A percentile compares a stretch with the other conserved stretches of the same genome.
Conservation (phyloP, 1,284 basidiomycete genomes). For the Sanghuangporus sanghuang region DNA sequence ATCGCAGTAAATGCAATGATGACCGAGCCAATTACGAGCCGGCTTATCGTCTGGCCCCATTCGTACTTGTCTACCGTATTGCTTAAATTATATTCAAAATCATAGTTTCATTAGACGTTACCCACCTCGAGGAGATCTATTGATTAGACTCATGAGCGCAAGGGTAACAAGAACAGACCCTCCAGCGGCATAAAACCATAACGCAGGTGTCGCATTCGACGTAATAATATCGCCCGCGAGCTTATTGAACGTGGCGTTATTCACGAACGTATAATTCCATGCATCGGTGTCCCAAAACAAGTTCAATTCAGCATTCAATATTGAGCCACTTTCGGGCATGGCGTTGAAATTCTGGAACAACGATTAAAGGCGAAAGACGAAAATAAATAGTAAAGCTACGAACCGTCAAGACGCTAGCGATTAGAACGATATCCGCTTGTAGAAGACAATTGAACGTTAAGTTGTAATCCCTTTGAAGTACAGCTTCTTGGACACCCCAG, state of each 20-base stretch:
- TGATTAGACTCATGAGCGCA: constrained; percentile 11
- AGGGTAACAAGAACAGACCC: neutral
- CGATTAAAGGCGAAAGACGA: neutral
- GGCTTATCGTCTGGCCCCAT: constrained; percentile 16
- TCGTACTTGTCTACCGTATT: constrained; percentile 12
- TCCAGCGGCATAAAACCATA: constrained; percentile 13
- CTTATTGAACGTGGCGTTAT: constrained; percentile 4
- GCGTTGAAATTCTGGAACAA: constrained; percentile 10
- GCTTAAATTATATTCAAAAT: neutral
- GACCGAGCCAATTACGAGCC: constrained; percentile 6
- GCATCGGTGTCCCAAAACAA: constrained; percentile 3
- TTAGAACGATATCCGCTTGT: neutral
- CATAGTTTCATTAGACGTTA: neutral
- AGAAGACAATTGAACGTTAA: neutral
- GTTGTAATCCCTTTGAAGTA: neutral
- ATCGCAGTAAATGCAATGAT: constrained; percentile 12
- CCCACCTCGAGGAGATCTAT: constrained; percentile 1
- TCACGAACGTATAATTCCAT: neutral
- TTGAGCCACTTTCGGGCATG: constrained; percentile 3
- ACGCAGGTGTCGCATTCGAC: constrained; percentile 7
- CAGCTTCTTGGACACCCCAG: constrained; percentile 3
- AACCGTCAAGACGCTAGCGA: constrained; percentile 1
- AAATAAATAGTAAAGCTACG: neutral
- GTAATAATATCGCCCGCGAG: constrained; percentile 1
- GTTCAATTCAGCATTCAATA: neutral